Evolutionary conservation across 805 yeast species (phyloP).

Genomic region (Yamadazyma phyllophila): DNA sequence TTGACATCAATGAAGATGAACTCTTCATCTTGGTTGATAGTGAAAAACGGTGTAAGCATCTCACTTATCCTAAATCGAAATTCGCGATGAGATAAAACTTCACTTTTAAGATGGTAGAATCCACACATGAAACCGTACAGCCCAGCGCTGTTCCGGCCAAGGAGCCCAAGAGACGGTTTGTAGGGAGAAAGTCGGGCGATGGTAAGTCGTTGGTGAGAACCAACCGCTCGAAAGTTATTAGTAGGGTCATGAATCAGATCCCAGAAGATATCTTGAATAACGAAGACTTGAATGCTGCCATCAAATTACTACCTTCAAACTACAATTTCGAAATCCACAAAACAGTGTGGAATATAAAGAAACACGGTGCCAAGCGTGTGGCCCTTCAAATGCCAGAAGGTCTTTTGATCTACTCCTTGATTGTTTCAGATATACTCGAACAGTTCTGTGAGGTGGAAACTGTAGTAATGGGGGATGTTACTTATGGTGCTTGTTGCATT

Average conservation of each 20-base stretch:
- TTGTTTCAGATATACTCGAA: conserved; percentile 88
- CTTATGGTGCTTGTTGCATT: conserved; percentile 98
- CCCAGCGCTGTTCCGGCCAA: background rate
- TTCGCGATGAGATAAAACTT: conserved; percentile 9
- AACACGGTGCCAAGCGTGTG: conserved; percentile 72
- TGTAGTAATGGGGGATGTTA: conserved; percentile 96
- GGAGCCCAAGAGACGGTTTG: conserved; percentile 47
- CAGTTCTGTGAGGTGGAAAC: conserved; percentile 88
- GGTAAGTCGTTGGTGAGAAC: conserved; percentile 16
- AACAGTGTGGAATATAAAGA: conserved; percentile 88
- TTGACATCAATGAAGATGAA: conserved; percentile 60
- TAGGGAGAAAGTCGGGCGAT: conserved; percentile 45
- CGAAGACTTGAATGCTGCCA: conserved; percentile 78
- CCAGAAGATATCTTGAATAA: conserved; percentile 84
- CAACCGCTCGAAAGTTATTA: conserved; percentile 35
- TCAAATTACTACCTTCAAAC: conserved; percentile 78
- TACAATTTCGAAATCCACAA: conserved; percentile 96
- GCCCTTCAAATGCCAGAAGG: conserved; percentile 99
- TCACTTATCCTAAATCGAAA: background rate
- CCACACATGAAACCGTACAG: conserved; percentile 24
- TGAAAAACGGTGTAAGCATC: conserved; percentile 89
- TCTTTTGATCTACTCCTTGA: conserved; percentile 77
- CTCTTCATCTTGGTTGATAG: conserved; percentile 72
- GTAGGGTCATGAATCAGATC: conserved; percentile 76
- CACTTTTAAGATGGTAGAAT: conserved; percentile 1